These are phyloP conservation scores for Phlegmacium glaucopus DNA, from an alignment of 768 basidiomycete genomes.

Conservation along the genomic window DNA sequence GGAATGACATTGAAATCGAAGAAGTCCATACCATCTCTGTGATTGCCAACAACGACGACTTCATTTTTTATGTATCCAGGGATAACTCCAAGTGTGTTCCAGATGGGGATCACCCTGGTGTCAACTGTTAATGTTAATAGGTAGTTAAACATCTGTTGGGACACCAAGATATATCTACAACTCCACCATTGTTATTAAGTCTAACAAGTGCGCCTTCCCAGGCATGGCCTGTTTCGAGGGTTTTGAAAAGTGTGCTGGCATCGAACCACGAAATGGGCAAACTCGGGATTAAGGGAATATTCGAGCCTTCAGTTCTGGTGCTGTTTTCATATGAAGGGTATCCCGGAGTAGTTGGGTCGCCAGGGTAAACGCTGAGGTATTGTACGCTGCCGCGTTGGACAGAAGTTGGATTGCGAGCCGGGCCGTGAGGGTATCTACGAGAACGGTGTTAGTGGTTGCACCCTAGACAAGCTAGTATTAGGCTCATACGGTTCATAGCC, in stretches of 20 bases:
- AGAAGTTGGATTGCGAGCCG: constrained; percentile 78
- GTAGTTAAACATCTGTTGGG: too few relatives aligned
- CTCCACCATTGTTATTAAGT: constrained; percentile 50
- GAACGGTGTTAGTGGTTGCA: background rate
- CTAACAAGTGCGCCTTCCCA: constrained; percentile 35
- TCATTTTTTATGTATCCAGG: constrained; percentile 83
- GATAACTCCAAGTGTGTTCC: constrained; percentile 83
- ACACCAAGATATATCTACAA: too few relatives aligned
- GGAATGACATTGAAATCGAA: background rate
- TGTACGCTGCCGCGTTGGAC: constrained; percentile 85
- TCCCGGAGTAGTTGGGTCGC: constrained; percentile 85
- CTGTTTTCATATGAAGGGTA: constrained; percentile 83
- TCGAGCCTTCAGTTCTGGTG: constrained; percentile 57
- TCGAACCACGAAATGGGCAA: constrained; percentile 90
- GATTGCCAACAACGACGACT: constrained; percentile 79
- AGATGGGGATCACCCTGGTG: constrained; percentile 79
- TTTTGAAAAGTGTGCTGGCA: constrained; percentile 56
- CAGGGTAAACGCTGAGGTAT: constrained; percentile 62
- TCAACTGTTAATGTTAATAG: too few relatives aligned
- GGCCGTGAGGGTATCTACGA: constrained; percentile 75
- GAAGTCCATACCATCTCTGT: constrained; percentile 67
- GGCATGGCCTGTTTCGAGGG: constrained; percentile 12
- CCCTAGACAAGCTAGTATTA: background rate
- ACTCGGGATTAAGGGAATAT: constrained; percentile 75
- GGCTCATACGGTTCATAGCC: constrained; percentile 51